Base-by-base conservation (phyloP, 2,329 filamentous ascomycete genomes). In the Penicillium sp. region DNA sequence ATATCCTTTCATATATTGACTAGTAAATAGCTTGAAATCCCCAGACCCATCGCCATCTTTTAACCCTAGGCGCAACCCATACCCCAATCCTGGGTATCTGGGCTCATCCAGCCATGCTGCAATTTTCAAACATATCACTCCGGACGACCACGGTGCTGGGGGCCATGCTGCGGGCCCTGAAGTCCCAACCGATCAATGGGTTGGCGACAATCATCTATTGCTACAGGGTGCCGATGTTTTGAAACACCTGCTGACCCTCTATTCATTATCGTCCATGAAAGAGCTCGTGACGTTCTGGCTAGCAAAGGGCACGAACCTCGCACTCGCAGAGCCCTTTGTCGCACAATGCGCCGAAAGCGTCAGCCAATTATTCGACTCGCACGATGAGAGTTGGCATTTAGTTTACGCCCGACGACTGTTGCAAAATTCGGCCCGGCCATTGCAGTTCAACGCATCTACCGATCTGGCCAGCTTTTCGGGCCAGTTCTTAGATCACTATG, bases 81-180 rank as follows among this genome's bases (percentile, higher is more conserved):
- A 67, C 36, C 64, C 63, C 3, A 67, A 67, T 39, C 64, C 64
- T 7, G 64, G 63, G n/a, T 67, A 63, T 46, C 40, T 66, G 32
- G 64, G 63, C 1, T 60, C 58, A 12, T 67, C 64, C 13, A 67
- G 64, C 37, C 64, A 67, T 60, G 61, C 59, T 3, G 61, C 63
- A 12, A 67, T 67, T 36, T 67, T 67, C 36, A 62, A 62, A 20
- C 63, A 67, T 23, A 66, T 67, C 45, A 58, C 61, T n/a, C 45
- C 56, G 1, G 53, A 62, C 10, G 59, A 60, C 27, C 54, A 48
- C 15, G 43, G 18, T 29, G 29, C 36, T 3, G 32, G 50, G 17
- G 30, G 20, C 32, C 53, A 52, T n/a, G 36, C 43, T 7, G 20
- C 30, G 4, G 32, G 37, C 30, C 23, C 50, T 15, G 53, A 60